A percentile compares a stretch with the other conserved stretches of the same genome.
These are phyloP conservation scores for Thermothielavioides terrestris DNA, from an alignment of 495 filamentous ascomycete species.

Conservation along the genomic window DNA sequence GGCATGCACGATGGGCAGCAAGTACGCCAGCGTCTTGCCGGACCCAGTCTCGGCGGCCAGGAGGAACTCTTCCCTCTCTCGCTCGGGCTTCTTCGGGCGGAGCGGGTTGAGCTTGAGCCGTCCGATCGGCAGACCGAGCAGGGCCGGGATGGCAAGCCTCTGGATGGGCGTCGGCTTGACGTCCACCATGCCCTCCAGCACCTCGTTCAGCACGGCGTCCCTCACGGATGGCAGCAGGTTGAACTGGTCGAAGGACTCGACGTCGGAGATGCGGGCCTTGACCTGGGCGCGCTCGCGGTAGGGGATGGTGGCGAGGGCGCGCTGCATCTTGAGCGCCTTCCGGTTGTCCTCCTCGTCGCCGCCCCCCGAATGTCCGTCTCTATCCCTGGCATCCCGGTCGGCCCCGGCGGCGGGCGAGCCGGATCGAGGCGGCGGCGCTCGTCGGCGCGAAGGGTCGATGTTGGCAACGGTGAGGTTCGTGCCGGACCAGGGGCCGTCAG, in stretches of 20 bases:
- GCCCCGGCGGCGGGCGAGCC: constrained; percentile 2
- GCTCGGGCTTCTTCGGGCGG: background rate
- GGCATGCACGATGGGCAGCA: constrained; percentile 71
- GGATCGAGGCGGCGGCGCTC: constrained; percentile 27
- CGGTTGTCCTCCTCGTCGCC: constrained; percentile 33
- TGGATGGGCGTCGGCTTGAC: constrained; percentile 81
- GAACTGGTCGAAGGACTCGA: constrained; percentile 75
- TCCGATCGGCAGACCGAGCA: constrained; percentile 43
- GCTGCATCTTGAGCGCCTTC: constrained; percentile 94
- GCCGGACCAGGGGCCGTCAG: constrained; percentile 58
- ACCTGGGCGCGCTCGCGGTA: constrained; percentile 61
- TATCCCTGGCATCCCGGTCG: constrained; percentile 4
- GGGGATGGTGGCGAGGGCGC: constrained; percentile 59
- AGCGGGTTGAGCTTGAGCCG: background rate
- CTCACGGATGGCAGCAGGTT: constrained; percentile 62
- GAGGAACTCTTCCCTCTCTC: constrained; percentile 62
- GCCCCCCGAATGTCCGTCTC: constrained; percentile 18
- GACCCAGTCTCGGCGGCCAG: constrained; percentile 95
- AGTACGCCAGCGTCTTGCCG: constrained; percentile 89
- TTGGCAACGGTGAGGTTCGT: constrained; percentile 71
- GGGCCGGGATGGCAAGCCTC: constrained; percentile 70
- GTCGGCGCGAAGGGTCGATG: constrained; percentile 30
- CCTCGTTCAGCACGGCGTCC: constrained; percentile 61
- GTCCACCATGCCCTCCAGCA: constrained; percentile 60
- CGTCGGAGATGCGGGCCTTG: constrained; percentile 57